These are phyloP conservation scores for Lanmaoa pseudosensibilis DNA, from an alignment of 768 basidiomycete genomes.

Conservation along the genomic window DNA sequence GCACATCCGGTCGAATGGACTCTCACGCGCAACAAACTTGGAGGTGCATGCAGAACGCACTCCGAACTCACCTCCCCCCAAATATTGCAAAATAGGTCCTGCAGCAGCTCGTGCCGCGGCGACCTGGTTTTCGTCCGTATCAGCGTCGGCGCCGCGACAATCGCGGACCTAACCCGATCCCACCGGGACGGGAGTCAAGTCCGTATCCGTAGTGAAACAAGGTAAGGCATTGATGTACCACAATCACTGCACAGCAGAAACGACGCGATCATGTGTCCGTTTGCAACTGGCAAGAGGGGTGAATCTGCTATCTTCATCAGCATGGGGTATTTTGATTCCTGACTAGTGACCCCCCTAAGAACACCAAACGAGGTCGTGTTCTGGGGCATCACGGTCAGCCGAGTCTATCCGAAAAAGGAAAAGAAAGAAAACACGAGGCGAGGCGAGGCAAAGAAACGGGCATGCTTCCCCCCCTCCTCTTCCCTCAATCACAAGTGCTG, in stretches of 20 bases:
- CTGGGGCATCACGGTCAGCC: neutral
- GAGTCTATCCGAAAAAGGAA: neutral
- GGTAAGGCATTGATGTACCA: too few species aligned
- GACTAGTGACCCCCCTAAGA: neutral
- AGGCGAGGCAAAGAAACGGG: neutral
- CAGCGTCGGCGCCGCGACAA: neutral
- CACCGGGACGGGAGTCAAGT: neutral
- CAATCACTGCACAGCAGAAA: constrained; percentile 2
- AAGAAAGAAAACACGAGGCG: too few species aligned
- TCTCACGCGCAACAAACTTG: neutral
- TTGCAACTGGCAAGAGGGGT: neutral
- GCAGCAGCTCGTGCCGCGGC: too few species aligned
- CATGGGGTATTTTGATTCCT: neutral
- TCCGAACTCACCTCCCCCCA: neutral
- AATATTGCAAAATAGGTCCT: neutral
- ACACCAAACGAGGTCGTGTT: neutral
- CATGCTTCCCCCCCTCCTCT: neutral
- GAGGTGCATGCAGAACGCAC: neutral
- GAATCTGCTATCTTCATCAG: neutral
- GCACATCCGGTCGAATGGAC: neutral
- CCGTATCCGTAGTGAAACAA: neutral
- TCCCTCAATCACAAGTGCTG: too few species aligned
- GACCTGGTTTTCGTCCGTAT: neutral
- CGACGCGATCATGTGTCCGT: neutral
- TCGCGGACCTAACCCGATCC: neutral